Evolutionary conservation across 768 basidiomycete genomes (phyloP).

Genomic region (Suillus lakei): DNA sequence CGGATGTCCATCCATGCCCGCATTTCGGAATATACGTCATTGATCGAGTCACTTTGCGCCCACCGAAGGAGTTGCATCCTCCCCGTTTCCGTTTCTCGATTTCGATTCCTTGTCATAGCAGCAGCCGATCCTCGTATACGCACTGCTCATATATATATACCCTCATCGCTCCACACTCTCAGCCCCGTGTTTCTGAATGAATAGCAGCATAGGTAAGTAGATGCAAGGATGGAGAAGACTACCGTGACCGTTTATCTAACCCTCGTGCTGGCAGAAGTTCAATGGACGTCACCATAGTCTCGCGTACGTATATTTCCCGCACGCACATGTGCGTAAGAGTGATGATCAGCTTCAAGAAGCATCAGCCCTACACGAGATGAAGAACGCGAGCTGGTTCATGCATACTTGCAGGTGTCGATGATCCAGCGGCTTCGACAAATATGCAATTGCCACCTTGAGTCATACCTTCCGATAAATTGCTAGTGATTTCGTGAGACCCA

Average conservation of each 20-base stretch:
- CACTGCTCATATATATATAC: background rate
- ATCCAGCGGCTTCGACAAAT: background rate
- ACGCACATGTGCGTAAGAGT: background rate
- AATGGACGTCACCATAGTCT: background rate
- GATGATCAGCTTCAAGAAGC: background rate
- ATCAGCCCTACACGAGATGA: background rate
- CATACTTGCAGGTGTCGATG: background rate
- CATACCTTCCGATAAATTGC: background rate
- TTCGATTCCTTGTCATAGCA: background rate
- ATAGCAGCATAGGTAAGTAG: background rate
- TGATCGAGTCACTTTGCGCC: background rate
- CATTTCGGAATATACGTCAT: background rate
- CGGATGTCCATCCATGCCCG: constrained; percentile 1
- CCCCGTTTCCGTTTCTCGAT: background rate
- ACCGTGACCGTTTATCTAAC: background rate
- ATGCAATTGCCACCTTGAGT: background rate
- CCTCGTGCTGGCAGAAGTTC: background rate
- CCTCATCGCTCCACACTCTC: too few species aligned
- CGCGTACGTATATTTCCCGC: background rate
- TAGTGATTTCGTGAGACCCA: background rate
- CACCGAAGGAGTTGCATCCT: background rate
- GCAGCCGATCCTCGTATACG: background rate
- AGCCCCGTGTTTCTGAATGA: background rate
- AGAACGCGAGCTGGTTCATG: background rate
- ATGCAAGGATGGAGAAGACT: background rate